These are phyloP conservation scores for Ceratocystis albifundus DNA, from an alignment of 2,329 filamentous ascomycete genomes.

Conservation along the genomic window DNA sequence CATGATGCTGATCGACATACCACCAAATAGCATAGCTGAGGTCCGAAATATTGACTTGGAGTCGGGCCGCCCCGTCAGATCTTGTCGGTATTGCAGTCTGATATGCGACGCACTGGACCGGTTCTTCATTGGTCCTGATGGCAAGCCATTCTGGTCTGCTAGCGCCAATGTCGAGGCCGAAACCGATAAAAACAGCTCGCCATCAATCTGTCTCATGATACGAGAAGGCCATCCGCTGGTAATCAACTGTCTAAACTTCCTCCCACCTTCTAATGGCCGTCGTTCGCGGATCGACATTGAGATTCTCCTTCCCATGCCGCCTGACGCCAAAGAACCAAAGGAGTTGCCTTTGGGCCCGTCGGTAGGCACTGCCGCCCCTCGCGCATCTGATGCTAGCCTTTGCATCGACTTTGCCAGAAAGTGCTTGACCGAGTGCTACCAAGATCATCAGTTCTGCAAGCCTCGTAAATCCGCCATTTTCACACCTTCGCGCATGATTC, in stretches of 20 bases:
- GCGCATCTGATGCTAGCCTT: conserved; percentile 20
- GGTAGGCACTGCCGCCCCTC: conserved; percentile 21
- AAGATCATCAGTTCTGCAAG: conserved; percentile 20
- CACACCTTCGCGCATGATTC: conserved; percentile 19
- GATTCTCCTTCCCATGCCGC: conserved; percentile 19
- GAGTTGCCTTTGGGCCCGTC: conserved; percentile 18
- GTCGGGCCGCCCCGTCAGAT: conserved; percentile 13
- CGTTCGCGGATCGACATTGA: conserved; percentile 22
- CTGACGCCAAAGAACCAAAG: conserved; percentile 15
- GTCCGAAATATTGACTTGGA: conserved; percentile 13
- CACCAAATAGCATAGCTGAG: conserved; percentile 20
- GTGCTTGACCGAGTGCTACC: conserved; percentile 20
- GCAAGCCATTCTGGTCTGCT: conserved; percentile 9
- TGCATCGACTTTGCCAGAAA: conserved; percentile 14
- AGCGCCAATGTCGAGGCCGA: conserved; percentile 15
- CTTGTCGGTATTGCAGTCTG: conserved; percentile 18
- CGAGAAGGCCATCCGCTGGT: conserved; percentile 21
- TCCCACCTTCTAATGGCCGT: conserved; percentile 17
- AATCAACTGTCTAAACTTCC: conserved; percentile 22
- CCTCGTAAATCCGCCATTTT: conserved; percentile 13
- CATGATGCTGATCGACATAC: conserved; percentile 22
- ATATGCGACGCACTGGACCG: conserved; percentile 20
- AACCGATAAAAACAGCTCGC: conserved; percentile 16
- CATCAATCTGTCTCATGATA: conserved; percentile 21
- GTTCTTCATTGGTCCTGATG: conserved; percentile 10